phyloP scores from a whole-genome alignment of 768 basidiomycete genomes.

The Russula sp. region DNA sequence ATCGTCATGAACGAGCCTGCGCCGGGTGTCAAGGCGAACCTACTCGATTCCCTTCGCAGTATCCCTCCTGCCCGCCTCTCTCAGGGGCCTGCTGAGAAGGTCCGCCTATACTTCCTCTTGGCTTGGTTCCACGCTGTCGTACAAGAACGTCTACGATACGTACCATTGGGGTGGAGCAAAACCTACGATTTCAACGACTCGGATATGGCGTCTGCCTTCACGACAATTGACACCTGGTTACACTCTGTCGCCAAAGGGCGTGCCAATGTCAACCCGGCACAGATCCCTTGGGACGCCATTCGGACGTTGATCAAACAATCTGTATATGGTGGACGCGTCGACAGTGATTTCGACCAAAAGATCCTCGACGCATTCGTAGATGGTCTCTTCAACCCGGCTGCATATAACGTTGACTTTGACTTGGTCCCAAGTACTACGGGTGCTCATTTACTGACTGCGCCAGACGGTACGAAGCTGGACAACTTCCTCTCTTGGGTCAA shows the following conservation, averaged over 20 bases:
- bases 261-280: slow-evolving; percentile 85
- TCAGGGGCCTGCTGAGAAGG: slow-evolving; percentile 89
- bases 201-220: slow-evolving; percentile 89
- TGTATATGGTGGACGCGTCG: slow-evolving; percentile 90
- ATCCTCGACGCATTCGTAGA: slow-evolving; percentile 94
- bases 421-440: slow-evolving; percentile 65
- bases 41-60: slow-evolving; percentile 79
- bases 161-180: slow-evolving; percentile 95
- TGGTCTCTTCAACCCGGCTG: slow-evolving; percentile 74
- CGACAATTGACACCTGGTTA: slow-evolving; percentile 91
- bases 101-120: slow-evolving; percentile 88
- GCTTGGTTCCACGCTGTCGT: slow-evolving; percentile 99
- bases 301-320: slow-evolving; percentile 91
- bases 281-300: slow-evolving; percentile 95
- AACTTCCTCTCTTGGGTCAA: slow-evolving; percentile 91
- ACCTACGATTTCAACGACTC: slow-evolving; percentile 99
- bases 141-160: slow-evolving; percentile 94
- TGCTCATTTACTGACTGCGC: slow-evolving; percentile 56
- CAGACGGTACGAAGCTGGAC: slow-evolving; percentile 89
- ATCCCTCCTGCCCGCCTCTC: slow-evolving; percentile 66
- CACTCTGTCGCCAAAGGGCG: slow-evolving; percentile 73
- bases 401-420: slow-evolving; percentile 92
- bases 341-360: slow-evolving; percentile 92
- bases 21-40: slow-evolving; percentile 93
- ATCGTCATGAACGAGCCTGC: slow-evolving; percentile 99